These are phyloP conservation scores for Ajuga reptans DNA, from an alignment of 305 asterid genomes.

Conservation along the genomic window DNA sequence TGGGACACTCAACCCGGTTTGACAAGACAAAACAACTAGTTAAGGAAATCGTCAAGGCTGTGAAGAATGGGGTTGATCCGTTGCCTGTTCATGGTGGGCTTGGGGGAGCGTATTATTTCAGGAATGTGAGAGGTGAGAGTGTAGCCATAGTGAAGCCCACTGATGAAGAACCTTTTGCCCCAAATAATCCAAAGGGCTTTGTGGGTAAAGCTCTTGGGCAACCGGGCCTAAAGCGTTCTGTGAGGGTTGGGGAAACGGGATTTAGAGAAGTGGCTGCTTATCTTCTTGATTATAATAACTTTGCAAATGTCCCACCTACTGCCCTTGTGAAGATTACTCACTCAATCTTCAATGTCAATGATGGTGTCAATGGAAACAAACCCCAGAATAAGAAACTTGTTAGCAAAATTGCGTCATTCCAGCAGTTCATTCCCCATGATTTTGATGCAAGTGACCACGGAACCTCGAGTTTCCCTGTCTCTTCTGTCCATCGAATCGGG, in stretches of 20 bases:
- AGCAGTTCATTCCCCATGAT: slow-evolving; percentile 81
- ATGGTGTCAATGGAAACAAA: slow-evolving; percentile 67
- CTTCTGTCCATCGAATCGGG: slow-evolving; percentile 89
- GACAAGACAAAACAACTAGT: slow-evolving; percentile 53
- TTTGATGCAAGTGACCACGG: slow-evolving; percentile 98
- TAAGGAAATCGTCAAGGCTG: slow-evolving; percentile 69
- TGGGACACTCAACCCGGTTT: slow-evolving; percentile 58
- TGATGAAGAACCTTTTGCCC: slow-evolving; percentile 97
- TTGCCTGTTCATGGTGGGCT: slow-evolving; percentile 77
- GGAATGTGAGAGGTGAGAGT: slow-evolving; percentile 74
- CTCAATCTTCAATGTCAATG: slow-evolving; percentile 77
- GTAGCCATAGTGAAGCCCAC: slow-evolving; percentile 98
- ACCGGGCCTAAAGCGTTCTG: slow-evolving; percentile 83
- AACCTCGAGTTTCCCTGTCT: slow-evolving; percentile 86
- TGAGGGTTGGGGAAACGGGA: slow-evolving; percentile 95
- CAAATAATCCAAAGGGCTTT: slow-evolving; percentile 94
- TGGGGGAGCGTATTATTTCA: slow-evolving; percentile 90
- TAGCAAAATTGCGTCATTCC: slow-evolving; percentile 94
- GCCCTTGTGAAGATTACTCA: slow-evolving; percentile 91
- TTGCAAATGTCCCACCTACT: slow-evolving; percentile 95
- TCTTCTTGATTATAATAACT: slow-evolving; percentile 81
- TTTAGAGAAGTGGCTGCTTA: slow-evolving; percentile 96
- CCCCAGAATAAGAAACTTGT: slow-evolving; percentile 48
- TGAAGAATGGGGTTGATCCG: slow-evolving; percentile 77
- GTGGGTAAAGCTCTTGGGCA: slow-evolving; percentile 92